Conservation (phyloP, 192 early-diverging fungal genomes). For the Podochytrium sp. region DNA sequence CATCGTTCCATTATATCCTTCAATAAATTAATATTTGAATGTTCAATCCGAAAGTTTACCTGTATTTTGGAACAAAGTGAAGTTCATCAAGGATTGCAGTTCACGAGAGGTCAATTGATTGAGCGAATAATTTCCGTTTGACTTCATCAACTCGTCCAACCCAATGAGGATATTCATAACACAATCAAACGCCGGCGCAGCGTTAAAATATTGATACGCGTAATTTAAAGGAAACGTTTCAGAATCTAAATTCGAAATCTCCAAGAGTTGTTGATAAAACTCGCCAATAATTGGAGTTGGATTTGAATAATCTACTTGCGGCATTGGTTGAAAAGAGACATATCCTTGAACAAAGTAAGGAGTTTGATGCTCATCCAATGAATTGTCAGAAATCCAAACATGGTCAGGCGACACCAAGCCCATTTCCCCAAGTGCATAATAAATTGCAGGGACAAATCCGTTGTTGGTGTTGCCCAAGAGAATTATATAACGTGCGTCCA, state of each 20-base stretch:
- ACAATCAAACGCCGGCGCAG: conserved; percentile 2
- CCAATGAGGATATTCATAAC: background rate
- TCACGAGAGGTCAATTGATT: background rate
- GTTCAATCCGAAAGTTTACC: no score
- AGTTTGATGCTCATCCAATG: background rate
- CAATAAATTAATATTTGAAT: no score
- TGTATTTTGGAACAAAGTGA: background rate
- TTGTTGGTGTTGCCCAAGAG: background rate
- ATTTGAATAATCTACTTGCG: background rate
- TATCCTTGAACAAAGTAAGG: background rate
- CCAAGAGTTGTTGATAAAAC: background rate
- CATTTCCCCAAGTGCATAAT: background rate
- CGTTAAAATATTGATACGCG: background rate
- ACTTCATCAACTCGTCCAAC: background rate
- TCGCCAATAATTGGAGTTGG: background rate
- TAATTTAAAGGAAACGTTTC: background rate
- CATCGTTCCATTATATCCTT: background rate
- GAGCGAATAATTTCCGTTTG: background rate
- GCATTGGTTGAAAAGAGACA: background rate
- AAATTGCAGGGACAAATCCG: background rate
- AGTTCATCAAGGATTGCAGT: conserved; percentile 4
- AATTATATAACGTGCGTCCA: background rate
- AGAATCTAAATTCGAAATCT: background rate
- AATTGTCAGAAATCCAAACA: background rate
- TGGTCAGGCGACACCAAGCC: background rate